Conservation (phyloP, 306 rosid genomes). For the Astragalus membranaceus region DNA sequence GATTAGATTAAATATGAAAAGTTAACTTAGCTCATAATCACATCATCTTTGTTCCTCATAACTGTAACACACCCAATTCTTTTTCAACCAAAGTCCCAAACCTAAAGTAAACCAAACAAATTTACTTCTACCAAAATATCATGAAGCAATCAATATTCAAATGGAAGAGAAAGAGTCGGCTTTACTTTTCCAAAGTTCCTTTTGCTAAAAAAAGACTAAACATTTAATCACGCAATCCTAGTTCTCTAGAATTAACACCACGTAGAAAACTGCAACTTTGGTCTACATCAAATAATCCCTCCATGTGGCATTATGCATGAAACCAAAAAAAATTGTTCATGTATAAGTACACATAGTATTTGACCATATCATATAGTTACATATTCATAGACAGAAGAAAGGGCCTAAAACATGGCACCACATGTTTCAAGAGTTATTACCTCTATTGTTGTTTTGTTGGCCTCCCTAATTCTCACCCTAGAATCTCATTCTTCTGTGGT, state of each 20-base stretch:
- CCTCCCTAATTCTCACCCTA: conserved; percentile 16
- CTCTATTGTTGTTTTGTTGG: conserved; percentile 11
- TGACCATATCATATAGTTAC: background rate
- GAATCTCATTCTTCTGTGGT: background rate
- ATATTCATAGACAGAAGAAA: background rate
- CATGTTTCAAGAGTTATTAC: background rate
- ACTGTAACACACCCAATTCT: background rate
- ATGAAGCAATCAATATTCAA: background rate
- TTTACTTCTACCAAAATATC: background rate
- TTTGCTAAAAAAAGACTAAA: no score
- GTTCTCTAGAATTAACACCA: background rate
- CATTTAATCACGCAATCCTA: background rate
- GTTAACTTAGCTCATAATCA: no score
- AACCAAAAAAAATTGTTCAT: background rate
- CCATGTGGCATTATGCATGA: background rate
- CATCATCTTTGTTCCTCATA: background rate
- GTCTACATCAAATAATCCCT: background rate
- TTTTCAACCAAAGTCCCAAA: background rate
- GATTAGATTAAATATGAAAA: no score
- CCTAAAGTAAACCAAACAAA: background rate
- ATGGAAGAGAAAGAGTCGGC: background rate
- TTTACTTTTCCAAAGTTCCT: background rate
- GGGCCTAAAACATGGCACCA: conserved; percentile 17
- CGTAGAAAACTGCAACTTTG: background rate
- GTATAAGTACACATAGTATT: background rate